Evolutionary conservation across 129 eudicot species (phyloP).

Genomic region (Ambrosia trifida): DNA sequence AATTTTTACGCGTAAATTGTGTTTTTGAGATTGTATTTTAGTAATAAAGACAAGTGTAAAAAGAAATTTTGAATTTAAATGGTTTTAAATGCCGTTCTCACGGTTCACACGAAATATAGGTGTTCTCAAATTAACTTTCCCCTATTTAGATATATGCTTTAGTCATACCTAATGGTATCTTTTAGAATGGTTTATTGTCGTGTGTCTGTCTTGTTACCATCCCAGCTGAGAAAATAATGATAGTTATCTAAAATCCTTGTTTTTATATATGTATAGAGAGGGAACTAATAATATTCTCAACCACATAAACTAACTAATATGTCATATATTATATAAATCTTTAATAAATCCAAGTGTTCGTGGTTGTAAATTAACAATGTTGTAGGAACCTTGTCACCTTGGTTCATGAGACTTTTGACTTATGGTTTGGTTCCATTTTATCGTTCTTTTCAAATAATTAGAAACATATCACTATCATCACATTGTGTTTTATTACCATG

Average conservation of each 20-base stretch:
- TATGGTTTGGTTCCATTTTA: not conserved
- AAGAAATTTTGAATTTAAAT: too few relatives aligned
- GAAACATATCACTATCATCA: not conserved
- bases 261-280: not conserved
- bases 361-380: conserved; percentile 3
- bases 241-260: not conserved
- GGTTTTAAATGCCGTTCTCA: too few relatives aligned
- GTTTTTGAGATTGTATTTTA: too few relatives aligned
- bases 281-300: not conserved
- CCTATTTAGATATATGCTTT: too few relatives aligned
- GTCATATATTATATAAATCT: not conserved
- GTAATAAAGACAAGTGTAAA: too few relatives aligned
- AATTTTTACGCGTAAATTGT: too few relatives aligned
- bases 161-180: not conserved
- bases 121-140: too few relatives aligned
- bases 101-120: too few relatives aligned
- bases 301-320: conserved; percentile 8
- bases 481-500: not conserved
- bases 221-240: not conserved
- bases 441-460: not conserved
- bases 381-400: not conserved
- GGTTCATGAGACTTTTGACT: not conserved
- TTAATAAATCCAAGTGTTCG: not conserved
- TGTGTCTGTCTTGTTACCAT: not conserved
- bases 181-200: not conserved